Conservation (phyloP, 2,329 filamentous ascomycete species). For the Cadophora sp. region DNA sequence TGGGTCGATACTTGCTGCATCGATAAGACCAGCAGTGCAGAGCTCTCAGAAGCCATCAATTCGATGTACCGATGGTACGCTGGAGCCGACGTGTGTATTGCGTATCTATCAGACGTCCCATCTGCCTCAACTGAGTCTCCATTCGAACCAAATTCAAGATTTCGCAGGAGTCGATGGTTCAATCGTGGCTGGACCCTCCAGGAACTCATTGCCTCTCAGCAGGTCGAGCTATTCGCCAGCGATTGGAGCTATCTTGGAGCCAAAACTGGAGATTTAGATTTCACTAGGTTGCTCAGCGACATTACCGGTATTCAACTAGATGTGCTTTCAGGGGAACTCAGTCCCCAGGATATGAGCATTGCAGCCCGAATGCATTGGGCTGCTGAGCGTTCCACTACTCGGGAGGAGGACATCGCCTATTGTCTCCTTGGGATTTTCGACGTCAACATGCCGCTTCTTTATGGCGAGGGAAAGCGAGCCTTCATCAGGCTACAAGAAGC, state of each 20-base stretch:
- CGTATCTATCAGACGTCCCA: slow-evolving; percentile 26
- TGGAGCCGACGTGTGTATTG: slow-evolving; percentile 23
- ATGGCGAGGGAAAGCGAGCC: slow-evolving; percentile 47
- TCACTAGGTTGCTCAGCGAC: slow-evolving; percentile 3
- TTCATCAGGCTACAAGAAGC: slow-evolving; percentile 47
- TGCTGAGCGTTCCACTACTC: slow-evolving; percentile 43
- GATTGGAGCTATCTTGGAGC: slow-evolving; percentile 18
- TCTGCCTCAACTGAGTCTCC: not conserved
- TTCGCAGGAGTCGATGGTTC: slow-evolving; percentile 24
- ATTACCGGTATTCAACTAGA: slow-evolving; percentile 8
- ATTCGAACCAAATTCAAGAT: not conserved
- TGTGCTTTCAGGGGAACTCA: not conserved
- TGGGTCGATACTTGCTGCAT: slow-evolving; percentile 32
- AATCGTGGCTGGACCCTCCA: slow-evolving; percentile 28
- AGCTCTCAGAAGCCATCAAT: slow-evolving; percentile 30
- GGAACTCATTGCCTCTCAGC: slow-evolving; percentile 23
- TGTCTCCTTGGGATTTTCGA: slow-evolving; percentile 52
- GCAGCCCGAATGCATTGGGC: slow-evolving; percentile 52
- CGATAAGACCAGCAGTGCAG: slow-evolving; percentile 29
- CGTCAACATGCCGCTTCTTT: slow-evolving; percentile 52
- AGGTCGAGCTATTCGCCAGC: slow-evolving; percentile 5
- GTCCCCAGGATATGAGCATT: slow-evolving; percentile 25
- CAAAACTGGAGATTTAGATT: not conserved
- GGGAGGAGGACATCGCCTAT: slow-evolving; percentile 52
- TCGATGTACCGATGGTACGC: slow-evolving; percentile 32